phyloP scores from a whole-genome alignment of 2,329 filamentous ascomycete genomes.

The Fonsecaea monophora region DNA sequence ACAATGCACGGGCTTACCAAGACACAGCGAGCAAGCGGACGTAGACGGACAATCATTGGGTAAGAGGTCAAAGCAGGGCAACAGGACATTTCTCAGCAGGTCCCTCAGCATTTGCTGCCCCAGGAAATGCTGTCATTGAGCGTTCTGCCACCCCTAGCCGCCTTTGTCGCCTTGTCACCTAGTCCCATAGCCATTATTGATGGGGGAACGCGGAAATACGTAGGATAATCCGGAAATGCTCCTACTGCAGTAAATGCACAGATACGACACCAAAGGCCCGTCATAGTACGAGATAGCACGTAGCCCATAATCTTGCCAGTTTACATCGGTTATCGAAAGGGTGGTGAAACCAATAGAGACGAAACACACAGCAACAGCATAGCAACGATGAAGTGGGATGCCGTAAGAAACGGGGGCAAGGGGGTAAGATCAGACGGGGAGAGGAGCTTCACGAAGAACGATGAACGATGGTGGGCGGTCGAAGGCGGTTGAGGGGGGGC shows the following conservation, averaged over 20 bases:
- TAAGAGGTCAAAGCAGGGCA: background rate
- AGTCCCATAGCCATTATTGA: background rate
- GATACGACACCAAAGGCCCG: no score
- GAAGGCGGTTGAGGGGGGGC: background rate
- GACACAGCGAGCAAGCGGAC: background rate
- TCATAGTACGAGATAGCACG: background rate
- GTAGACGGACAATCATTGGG: background rate
- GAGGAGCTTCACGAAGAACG: constrained; percentile 4
- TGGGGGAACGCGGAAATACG: background rate
- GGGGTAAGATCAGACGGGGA: constrained; percentile 16
- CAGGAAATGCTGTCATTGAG: background rate
- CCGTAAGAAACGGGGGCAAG: constrained; percentile 22
- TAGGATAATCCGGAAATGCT: background rate
- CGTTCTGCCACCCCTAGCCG: background rate
- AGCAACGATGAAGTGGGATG: constrained; percentile 11
- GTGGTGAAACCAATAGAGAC: constrained; percentile 6
- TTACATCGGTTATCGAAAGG: background rate
- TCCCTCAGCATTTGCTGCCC: background rate
- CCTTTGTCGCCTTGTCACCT: background rate
- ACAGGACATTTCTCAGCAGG: constrained; percentile 16
- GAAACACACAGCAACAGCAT: constrained; percentile 9
- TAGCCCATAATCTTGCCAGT: background rate
- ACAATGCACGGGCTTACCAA: constrained; percentile 26
- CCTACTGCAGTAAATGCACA: background rate
- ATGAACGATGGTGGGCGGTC: background rate